Conservation (phyloP, 2,329 filamentous ascomycete species). For the Hirsutella rhossiliensis region DNA sequence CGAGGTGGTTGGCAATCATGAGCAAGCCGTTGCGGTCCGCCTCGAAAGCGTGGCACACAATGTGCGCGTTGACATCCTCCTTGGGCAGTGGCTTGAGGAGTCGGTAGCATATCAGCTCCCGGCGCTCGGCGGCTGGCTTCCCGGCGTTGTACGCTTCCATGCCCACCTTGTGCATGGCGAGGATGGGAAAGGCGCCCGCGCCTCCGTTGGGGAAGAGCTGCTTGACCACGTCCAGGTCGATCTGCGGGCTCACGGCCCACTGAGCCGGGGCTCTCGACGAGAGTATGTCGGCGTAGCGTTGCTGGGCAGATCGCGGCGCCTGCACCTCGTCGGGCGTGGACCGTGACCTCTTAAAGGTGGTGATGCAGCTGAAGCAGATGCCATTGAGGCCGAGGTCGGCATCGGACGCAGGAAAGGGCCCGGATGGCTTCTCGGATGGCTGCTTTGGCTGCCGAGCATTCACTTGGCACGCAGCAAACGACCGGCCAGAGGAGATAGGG, state of each 20-base stretch:
- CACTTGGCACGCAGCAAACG: conserved; percentile 37
- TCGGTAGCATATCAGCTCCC: conserved; percentile 38
- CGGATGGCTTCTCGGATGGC: conserved; percentile 21
- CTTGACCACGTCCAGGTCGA: conserved; percentile 30
- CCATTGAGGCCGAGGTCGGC: conserved; percentile 23
- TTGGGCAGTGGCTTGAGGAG: conserved; percentile 29
- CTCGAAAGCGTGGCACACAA: conserved; percentile 36
- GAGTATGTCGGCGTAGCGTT: conserved; percentile 30
- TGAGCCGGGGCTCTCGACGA: conserved; percentile 19
- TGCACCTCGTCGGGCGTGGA: conserved; percentile 25
- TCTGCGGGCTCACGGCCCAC: conserved; percentile 33
- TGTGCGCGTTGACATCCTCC: conserved; percentile 30
- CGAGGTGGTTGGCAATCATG: conserved; percentile 36
- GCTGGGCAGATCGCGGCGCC: conserved; percentile 24
- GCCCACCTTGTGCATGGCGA: conserved; percentile 44
- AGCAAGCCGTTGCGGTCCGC: conserved; percentile 42
- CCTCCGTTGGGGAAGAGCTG: conserved; percentile 22
- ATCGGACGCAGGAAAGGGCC: conserved; percentile 27
- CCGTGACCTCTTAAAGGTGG: conserved; percentile 36
- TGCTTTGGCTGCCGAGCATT: conserved; percentile 32
- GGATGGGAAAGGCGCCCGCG: conserved; percentile 32
- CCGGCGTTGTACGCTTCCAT: conserved; percentile 31
- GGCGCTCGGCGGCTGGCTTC: conserved; percentile 28
- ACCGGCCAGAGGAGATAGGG: conserved; percentile 29
- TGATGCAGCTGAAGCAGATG: conserved; percentile 37